A percentile compares a stretch with the other conserved stretches of the same genome.
phyloP scores from a whole-genome alignment of 2,329 filamentous ascomycete species.

The Sarocladiaceae sp. region DNA sequence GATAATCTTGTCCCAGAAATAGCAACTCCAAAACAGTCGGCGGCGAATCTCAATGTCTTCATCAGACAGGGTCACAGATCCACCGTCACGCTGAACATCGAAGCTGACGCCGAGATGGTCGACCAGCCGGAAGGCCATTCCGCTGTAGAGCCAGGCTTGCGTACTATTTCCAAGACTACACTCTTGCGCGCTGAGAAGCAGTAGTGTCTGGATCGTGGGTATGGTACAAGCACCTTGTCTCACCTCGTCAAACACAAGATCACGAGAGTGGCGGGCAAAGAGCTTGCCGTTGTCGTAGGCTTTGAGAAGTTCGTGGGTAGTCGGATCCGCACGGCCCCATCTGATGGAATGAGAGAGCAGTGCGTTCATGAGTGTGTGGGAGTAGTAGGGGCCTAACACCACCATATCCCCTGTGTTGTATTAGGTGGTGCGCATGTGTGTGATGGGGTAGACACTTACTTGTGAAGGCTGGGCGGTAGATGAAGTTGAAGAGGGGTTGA shows the following conservation, averaged over 20 bases:
- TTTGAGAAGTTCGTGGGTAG: slow-evolving; percentile 43
- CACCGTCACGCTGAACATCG: slow-evolving; percentile 46
- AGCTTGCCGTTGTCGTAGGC: slow-evolving; percentile 47
- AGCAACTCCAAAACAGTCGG: slow-evolving; percentile 57
- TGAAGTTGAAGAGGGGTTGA: slow-evolving; percentile 56
- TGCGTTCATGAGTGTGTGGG: slow-evolving; percentile 42
- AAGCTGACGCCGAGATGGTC: slow-evolving; percentile 46
- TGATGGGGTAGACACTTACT: slow-evolving; percentile 29
- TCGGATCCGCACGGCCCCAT: slow-evolving; percentile 49
- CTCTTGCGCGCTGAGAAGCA: slow-evolving; percentile 54
- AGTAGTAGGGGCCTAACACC: slow-evolving; percentile 41
- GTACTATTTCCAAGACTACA: slow-evolving; percentile 52
- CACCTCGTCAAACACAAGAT: slow-evolving; percentile 47
- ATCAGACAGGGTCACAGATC: slow-evolving; percentile 43
- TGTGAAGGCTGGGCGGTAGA: slow-evolving; percentile 55
- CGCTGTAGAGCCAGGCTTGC: slow-evolving; percentile 49
- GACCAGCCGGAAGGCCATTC: slow-evolving; percentile 43
- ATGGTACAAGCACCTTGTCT: slow-evolving; percentile 45
- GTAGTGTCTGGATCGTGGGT: slow-evolving; percentile 52
- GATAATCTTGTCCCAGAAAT: slow-evolving; percentile 59
- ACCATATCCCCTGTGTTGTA: slow-evolving; percentile 42
- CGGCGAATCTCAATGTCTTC: slow-evolving; percentile 56
- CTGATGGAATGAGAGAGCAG: slow-evolving; percentile 50
- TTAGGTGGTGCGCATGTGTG: slow-evolving; percentile 8
- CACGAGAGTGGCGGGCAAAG: slow-evolving; percentile 47